Base-by-base conservation (phyloP, 2,329 filamentous ascomycete species). In the Coniochaeta ligniaria region DNA sequence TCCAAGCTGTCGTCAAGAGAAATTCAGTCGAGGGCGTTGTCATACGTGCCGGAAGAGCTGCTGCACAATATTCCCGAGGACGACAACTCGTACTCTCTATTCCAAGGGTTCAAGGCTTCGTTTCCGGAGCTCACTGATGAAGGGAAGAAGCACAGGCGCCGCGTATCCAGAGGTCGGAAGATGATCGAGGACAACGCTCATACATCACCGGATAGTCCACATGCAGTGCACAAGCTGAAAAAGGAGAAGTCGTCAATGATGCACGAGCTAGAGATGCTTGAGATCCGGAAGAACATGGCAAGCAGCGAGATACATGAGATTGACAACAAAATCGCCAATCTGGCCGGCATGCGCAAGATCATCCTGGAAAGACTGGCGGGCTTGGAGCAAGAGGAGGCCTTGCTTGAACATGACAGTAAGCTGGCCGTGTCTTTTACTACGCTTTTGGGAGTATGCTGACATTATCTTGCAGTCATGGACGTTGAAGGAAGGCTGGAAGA, bases 261-360 rank as follows among this genome's bases (percentile, higher is more conserved):
- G 77, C 92, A 96, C 73, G 85, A 91, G 66, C 80, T 99, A 66
- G 92, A 98, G 70, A 91, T 97, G 85, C 86, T 98, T 77, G 84
- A 89, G 3, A 86, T 98, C 63, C 85, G 95, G 62, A 99, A 99
- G 75, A 96, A 95, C 71, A 97, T 99, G 94, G 94, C 93, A 67
- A 95, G 92, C 69, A 90, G 91, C 64, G 95, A 99, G 74, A 98
- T 99, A 62, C 86, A 87, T 62, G 95, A 99, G 70, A 96, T 99
- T 63, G 95, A 99, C 76, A 93, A 90, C 76, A 99, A 98, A 75
- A 94, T 99, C 64, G 86, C 91, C 63, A 98, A 98, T 73, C 79
- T 99, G 60, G 89, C 92, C 67, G 91, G 86, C 63, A 97, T 98
- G 92, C 88, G 95, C 66, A 90, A 88, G 70, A 96, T 97, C 63